A percentile compares a stretch with the other conserved stretches of the same genome.
Evolutionary conservation across 164 flowering plant genomes (phyloP).

Genomic region (Amborella trichopoda): DNA sequence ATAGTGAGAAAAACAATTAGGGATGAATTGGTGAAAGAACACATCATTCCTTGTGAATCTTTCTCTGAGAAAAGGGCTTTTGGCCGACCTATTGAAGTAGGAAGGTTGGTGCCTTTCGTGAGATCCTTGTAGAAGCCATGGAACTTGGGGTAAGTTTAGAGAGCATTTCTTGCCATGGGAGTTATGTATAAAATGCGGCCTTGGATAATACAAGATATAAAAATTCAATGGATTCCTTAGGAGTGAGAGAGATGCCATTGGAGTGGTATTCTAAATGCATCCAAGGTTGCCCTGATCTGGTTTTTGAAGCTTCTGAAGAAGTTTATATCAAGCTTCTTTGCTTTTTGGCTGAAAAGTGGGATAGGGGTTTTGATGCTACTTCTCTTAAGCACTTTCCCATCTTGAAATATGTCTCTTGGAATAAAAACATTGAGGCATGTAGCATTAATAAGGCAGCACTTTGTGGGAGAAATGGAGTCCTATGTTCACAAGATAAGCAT

Average conservation of each 20-base stretch:
- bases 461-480: neutral
- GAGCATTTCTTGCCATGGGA: conserved; percentile 1
- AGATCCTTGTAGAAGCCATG: conserved; percentile 4
- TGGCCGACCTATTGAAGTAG: conserved; percentile 4
- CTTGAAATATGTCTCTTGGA: neutral
- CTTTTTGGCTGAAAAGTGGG: conserved; percentile 9
- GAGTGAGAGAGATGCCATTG: conserved; percentile 1
- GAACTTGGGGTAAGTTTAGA: conserved; percentile 1
- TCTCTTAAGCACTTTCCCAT: neutral
- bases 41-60: conserved; percentile 9
- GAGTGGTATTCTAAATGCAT: conserved; percentile 8
- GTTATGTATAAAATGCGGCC: conserved; percentile 5
- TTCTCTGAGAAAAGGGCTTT: neutral
- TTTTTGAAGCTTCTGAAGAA: conserved; percentile 3
- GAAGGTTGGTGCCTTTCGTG: conserved; percentile 7
- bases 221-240: conserved; percentile 1
- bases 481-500: neutral
- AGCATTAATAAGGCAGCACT: neutral
- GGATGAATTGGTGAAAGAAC: neutral
- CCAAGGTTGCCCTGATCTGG: conserved; percentile 2
- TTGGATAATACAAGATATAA: conserved; percentile 4
- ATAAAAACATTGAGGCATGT: neutral
- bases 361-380: neutral
- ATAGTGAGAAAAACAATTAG: conserved; percentile 3
- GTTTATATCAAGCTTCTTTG: conserved; percentile 10